Evolutionary conservation across 1,284 basidiomycete genomes (phyloP), one percentile per base, ranked within the genome.

Genomic region (Hemileia vastatrix): DNA sequence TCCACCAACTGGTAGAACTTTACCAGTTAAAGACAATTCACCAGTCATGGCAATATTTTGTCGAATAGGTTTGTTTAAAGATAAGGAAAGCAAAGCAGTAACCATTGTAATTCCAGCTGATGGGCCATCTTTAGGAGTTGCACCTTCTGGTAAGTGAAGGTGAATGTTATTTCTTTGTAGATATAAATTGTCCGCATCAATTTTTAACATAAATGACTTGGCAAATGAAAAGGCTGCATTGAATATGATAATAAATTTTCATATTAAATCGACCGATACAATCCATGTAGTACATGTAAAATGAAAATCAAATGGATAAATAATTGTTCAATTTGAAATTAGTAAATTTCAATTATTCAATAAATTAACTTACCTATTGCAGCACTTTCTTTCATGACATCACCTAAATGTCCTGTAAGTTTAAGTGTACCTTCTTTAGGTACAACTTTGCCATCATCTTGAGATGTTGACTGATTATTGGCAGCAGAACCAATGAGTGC

Each of bases 341-440:
- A n/a, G n/a, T n/a, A n/a, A n/a, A n/a, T n/a, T n/a, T n/a, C n/a
- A n/a, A n/a, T n/a, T n/a, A n/a, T n/a, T n/a, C n/a, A n/a, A n/a
- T n/a, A n/a, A n/a, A n/a, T n/a, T n/a, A n/a, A n/a, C n/a, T n/a
- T n/a, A n/a, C 87, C 90, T 67, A 98, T 94, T 76, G 94, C 89
- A 0, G 94, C 91, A 64, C 87, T 90, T 78, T 97, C 93, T 59
- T 90, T 84, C 75, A 97, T 96, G 65, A 97, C 94, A 72, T 98
- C 94, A 56, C 93, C 93, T 1, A 98, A 85, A 79, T 97, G 97
- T 56, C 93, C 93, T 0, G 93, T 97, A 3, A 97, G 79, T 71
- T 93, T 90, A 1, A 98, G 79, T 6, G 80, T 81, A 11, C 91
- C 75, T 92, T 92, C 4, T 65, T 96, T 92, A 0, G 91, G 88